phyloP scores from a whole-genome alignment of 768 basidiomycete genomes.

The Mrakia blollopis region DNA sequence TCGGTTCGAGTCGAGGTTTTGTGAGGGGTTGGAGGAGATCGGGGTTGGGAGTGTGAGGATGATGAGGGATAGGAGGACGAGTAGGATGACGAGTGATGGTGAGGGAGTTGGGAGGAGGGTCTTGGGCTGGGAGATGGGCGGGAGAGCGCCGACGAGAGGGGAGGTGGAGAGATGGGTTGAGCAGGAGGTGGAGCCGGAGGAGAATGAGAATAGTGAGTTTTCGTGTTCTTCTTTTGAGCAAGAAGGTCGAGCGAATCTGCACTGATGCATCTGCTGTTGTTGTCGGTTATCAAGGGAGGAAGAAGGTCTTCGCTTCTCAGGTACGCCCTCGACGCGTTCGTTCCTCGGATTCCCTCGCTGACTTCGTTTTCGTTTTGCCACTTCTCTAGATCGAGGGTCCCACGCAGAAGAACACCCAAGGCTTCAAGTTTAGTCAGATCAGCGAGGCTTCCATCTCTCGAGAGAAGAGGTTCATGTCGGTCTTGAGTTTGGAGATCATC shows the following conservation, averaged over 20 bases:
- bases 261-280: neutral
- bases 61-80: neutral
- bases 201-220: constrained; percentile 23
- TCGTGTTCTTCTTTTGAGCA: no score
- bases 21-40: neutral
- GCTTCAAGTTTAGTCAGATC: constrained; percentile 57
- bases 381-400: constrained; percentile 59
- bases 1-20: neutral
- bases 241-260: neutral
- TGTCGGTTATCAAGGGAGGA: constrained; percentile 13
- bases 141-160: constrained; percentile 57
- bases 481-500: constrained; percentile 78
- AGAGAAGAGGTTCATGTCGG: constrained; percentile 67
- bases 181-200: constrained; percentile 39
- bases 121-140: neutral
- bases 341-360: neutral
- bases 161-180: constrained; percentile 57
- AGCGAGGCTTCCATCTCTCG: constrained; percentile 50
- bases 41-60: neutral
- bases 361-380: neutral
- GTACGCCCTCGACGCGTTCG: constrained; percentile 26
- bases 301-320: constrained; percentile 36
- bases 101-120: neutral
- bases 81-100: no score
- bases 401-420: constrained; percentile 69